These are phyloP conservation scores for Chalciporus sp. DNA, from an alignment of 1,284 basidiomycete genomes.

Conservation along the genomic window DNA sequence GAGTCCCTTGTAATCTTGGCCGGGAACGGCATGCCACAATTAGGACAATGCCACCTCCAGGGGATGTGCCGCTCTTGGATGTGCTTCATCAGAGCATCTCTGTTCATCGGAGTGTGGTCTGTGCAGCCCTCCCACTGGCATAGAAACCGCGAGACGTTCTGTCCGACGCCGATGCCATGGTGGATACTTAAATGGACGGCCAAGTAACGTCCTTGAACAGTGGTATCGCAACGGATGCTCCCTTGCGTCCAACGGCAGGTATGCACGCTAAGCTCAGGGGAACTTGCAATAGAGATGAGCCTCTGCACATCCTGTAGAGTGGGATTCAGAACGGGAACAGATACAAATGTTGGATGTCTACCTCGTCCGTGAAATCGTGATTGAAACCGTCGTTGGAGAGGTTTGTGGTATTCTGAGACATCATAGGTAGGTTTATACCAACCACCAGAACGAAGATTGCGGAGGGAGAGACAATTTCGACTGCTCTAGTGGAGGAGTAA, in stretches of 20 bases:
- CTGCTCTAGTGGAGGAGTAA: neutral
- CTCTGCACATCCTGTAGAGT: slow-evolving; percentile 26
- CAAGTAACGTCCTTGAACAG: slow-evolving; percentile 23
- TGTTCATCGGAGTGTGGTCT: slow-evolving; percentile 20
- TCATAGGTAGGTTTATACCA: slow-evolving; percentile 1
- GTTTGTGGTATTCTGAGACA: slow-evolving; percentile 22
- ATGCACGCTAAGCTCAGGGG: slow-evolving; percentile 28
- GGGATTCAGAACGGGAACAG: slow-evolving; percentile 4
- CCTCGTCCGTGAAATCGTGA: slow-evolving; percentile 35
- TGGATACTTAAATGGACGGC: slow-evolving; percentile 20
- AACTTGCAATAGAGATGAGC: slow-evolving; percentile 30
- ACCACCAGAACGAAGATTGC: neutral
- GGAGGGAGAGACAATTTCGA: neutral
- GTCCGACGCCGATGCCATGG: slow-evolving; percentile 22
- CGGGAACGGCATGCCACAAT: slow-evolving; percentile 23
- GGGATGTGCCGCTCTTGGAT: slow-evolving; percentile 28
- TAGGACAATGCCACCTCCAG: slow-evolving; percentile 30
- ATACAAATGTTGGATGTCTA: slow-evolving; percentile 7
- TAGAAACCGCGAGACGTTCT: slow-evolving; percentile 12
- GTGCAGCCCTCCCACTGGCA: slow-evolving; percentile 30
- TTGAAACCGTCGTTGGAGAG: slow-evolving; percentile 27
- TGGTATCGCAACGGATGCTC: slow-evolving; percentile 11
- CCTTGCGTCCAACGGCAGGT: slow-evolving; percentile 27
- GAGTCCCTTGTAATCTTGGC: slow-evolving; percentile 19
- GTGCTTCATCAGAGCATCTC: slow-evolving; percentile 25